Conservation (phyloP, 257 asterid genomes). For the Solanum arcanum region DNA sequence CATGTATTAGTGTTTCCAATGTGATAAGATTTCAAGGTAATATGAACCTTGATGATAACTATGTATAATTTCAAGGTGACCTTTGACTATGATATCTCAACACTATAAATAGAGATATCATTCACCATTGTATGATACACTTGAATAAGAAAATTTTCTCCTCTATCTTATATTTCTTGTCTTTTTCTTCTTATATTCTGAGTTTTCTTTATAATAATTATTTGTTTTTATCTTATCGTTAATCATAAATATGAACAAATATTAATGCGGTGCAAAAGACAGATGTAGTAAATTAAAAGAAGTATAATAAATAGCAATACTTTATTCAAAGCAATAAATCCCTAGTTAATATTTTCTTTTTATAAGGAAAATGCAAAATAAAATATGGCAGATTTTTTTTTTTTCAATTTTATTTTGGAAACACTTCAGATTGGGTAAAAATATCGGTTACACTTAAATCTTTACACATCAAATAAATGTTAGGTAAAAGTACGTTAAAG, state of each 20-base stretch:
- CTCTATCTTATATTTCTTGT: no score
- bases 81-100: no score
- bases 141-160: no score
- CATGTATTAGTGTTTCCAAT: no score
- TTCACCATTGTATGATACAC: no score
- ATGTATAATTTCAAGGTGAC: no score
- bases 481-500: background rate
- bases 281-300: background rate
- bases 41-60: no score
- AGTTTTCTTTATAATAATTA: no score
- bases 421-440: background rate
- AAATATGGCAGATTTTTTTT: no score
- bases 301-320: background rate
- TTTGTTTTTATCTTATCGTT: background rate
- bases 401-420: background rate
- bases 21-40: no score
- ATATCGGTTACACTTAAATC: background rate
- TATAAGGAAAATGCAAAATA: background rate
- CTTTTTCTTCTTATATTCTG: no score
- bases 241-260: background rate
- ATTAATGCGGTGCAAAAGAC: background rate
- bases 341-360: background rate
- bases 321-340: background rate
- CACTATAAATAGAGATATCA: no score
- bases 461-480: background rate